A percentile compares a stretch with the other conserved stretches of the same genome.
Evolutionary conservation across 345 rosid genomes (phyloP).

Genomic region (Diplotaxis tenuifolia): DNA sequence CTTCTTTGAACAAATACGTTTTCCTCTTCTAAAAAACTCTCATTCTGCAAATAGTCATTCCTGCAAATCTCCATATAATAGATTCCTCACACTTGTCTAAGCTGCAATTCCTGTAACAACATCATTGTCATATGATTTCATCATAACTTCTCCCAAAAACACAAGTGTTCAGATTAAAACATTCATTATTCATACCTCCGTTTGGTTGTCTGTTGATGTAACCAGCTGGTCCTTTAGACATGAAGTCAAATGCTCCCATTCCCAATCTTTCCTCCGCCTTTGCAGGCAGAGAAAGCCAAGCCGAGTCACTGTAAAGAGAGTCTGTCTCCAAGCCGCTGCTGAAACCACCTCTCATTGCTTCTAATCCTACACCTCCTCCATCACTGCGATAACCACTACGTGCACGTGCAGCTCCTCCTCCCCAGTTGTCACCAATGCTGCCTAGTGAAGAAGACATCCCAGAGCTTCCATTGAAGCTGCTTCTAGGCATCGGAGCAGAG

Average conservation of each 20-base stretch:
- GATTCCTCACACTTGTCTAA: constrained; percentile 30
- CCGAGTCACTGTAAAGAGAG: constrained; percentile 37
- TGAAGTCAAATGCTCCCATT: constrained; percentile 40
- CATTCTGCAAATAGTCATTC: constrained; percentile 29
- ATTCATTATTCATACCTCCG: constrained; percentile 29
- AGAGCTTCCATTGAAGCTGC: constrained; percentile 39
- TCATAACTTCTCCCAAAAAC: not conserved
- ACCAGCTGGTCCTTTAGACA: constrained; percentile 40
- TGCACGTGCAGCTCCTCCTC: constrained; percentile 27
- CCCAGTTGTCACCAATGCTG: constrained; percentile 66
- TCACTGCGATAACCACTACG: constrained; percentile 29
- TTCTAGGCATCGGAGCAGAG: constrained; percentile 47
- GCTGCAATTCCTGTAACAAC: constrained; percentile 39
- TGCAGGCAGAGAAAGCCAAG: constrained; percentile 31
- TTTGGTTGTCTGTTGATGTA: constrained; percentile 37
- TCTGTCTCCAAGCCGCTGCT: constrained; percentile 32
- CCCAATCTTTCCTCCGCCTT: constrained; percentile 34
- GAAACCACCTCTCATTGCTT: constrained; percentile 37
- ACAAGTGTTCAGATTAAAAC: not conserved
- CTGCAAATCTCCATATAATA: constrained; percentile 27
- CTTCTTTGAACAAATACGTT: constrained; percentile 5
- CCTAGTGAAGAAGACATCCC: constrained; percentile 51
- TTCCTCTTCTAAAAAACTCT: constrained; percentile 38
- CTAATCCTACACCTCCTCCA: constrained; percentile 39
- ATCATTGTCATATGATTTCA: constrained; percentile 4